phyloP scores from a whole-genome alignment of 2,329 filamentous ascomycete genomes.

The Neopestalotiopsis rosae region DNA sequence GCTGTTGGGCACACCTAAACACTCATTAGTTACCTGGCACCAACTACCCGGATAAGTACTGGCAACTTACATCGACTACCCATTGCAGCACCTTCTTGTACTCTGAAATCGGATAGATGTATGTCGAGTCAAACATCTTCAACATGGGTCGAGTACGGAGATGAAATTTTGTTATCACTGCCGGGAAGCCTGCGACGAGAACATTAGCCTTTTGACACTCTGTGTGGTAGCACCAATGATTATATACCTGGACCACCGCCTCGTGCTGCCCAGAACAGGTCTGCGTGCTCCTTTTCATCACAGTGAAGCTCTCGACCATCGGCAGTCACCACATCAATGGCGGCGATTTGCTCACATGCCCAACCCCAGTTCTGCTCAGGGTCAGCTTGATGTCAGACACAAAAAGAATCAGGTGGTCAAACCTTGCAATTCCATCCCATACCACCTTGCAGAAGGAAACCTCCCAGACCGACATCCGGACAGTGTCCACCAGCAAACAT shows the following conservation, averaged over 20 bases:
- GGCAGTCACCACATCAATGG: slow-evolving; percentile 54
- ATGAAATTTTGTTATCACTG: slow-evolving; percentile 56
- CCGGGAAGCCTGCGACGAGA: slow-evolving; percentile 53
- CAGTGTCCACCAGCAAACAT: slow-evolving; percentile 62
- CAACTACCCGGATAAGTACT: not conserved
- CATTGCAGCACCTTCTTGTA: slow-evolving; percentile 53
- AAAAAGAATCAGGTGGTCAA: slow-evolving; percentile 22
- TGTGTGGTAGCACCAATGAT: no score
- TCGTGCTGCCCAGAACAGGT: slow-evolving; percentile 55
- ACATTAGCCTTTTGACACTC: no score
- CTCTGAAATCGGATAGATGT: slow-evolving; percentile 50
- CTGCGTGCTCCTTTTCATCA: slow-evolving; percentile 43
- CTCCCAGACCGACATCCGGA: slow-evolving; percentile 61
- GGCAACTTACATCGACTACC: slow-evolving; percentile 44
- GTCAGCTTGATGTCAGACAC: not conserved
- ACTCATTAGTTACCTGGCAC: not conserved
- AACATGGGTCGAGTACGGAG: slow-evolving; percentile 43
- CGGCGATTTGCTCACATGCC: slow-evolving; percentile 53
- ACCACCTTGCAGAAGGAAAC: slow-evolving; percentile 60
- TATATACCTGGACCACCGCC: slow-evolving; percentile 51
- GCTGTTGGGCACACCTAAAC: slow-evolving; percentile 32
- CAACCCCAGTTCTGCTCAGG: slow-evolving; percentile 58
- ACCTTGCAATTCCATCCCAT: slow-evolving; percentile 65
- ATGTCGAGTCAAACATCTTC: slow-evolving; percentile 42
- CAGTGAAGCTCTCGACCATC: slow-evolving; percentile 43